Conservation (phyloP, 805 yeast genomes). For the Kluyveromyces siamensis region DNA sequence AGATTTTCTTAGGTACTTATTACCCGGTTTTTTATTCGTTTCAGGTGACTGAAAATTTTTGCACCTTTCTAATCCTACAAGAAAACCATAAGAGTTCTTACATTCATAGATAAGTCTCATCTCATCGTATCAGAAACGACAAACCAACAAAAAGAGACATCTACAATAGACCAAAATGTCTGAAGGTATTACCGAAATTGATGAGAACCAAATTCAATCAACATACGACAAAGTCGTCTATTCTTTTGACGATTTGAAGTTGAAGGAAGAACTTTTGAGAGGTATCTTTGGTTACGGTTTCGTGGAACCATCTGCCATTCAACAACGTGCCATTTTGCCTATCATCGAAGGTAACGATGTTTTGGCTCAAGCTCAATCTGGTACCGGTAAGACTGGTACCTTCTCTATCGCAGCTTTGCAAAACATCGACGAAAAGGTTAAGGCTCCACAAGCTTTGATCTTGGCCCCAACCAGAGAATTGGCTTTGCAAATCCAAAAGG, state of each 20-base stretch:
- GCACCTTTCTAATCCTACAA: not conserved
- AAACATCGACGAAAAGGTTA: constrained; percentile 61
- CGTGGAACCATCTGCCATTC: constrained; percentile 95
- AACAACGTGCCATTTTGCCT: constrained; percentile 93
- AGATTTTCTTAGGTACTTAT: no score
- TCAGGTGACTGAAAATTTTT: constrained; percentile 3
- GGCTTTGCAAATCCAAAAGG: constrained; percentile 93
- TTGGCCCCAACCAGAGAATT: constrained; percentile 97
- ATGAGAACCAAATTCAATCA: constrained; percentile 77
- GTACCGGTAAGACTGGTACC: constrained; percentile 99
- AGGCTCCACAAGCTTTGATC: constrained; percentile 84
- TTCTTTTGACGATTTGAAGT: constrained; percentile 71
- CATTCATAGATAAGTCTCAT: not conserved
- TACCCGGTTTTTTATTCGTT: constrained; percentile 10
- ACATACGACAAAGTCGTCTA: constrained; percentile 88
- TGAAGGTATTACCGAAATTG: constrained; percentile 73
- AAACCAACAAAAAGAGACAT: constrained; percentile 3
- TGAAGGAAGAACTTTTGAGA: constrained; percentile 51
- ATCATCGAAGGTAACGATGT: constrained; percentile 92
- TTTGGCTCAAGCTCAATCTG: constrained; percentile 97
- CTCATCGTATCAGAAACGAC: not conserved
- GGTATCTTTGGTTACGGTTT: constrained; percentile 86
- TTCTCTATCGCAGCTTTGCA: constrained; percentile 78
- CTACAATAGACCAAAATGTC: constrained; percentile 20
- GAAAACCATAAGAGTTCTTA: not conserved